Conservation (phyloP, 208 protist genomes). For the Leishmania guyanensis region DNA sequence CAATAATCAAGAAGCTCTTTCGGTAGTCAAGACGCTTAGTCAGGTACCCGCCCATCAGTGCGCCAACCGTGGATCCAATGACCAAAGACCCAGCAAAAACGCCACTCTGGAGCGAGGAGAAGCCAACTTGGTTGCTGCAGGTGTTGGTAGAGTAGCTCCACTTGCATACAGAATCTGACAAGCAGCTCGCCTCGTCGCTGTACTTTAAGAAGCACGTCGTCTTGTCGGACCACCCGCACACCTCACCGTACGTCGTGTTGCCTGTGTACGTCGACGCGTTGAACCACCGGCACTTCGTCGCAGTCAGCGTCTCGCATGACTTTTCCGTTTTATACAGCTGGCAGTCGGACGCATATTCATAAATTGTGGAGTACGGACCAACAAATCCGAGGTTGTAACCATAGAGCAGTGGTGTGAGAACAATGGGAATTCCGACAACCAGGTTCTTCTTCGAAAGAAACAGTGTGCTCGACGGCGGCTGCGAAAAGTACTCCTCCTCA, state of each 20-base stretch:
- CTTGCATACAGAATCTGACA: slow-evolving; percentile 24
- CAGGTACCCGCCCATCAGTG: slow-evolving; percentile 39
- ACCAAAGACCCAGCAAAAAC: slow-evolving; percentile 67
- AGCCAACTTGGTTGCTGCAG: slow-evolving; percentile 47
- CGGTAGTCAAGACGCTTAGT: slow-evolving; percentile 43
- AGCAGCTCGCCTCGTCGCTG: slow-evolving; percentile 29
- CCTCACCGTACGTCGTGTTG: slow-evolving; percentile 12
- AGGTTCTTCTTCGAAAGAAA: slow-evolving; percentile 21
- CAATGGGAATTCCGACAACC: slow-evolving; percentile 18
- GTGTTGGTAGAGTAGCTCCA: slow-evolving; percentile 36
- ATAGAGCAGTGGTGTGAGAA: slow-evolving; percentile 28
- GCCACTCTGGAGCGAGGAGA: slow-evolving; percentile 46
- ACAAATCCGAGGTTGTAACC: slow-evolving; percentile 58
- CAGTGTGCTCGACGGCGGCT: background rate
- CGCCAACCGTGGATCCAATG: slow-evolving; percentile 55
- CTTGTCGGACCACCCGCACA: slow-evolving; percentile 32
- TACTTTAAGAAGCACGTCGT: slow-evolving; percentile 44
- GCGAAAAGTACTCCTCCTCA: background rate
- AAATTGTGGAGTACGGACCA: slow-evolving; percentile 43
- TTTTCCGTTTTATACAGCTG: slow-evolving; percentile 35
- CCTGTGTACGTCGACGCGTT: slow-evolving; percentile 11
- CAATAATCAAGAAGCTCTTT: slow-evolving; percentile 44
- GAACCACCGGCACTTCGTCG: slow-evolving; percentile 30
- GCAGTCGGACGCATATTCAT: slow-evolving; percentile 47
- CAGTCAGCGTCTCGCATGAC: slow-evolving; percentile 35